Percentiles rank a stretch among this genome's conserved stretches.
phyloP scores from a whole-genome alignment of 768 basidiomycete species.

The Collybia sordida region DNA sequence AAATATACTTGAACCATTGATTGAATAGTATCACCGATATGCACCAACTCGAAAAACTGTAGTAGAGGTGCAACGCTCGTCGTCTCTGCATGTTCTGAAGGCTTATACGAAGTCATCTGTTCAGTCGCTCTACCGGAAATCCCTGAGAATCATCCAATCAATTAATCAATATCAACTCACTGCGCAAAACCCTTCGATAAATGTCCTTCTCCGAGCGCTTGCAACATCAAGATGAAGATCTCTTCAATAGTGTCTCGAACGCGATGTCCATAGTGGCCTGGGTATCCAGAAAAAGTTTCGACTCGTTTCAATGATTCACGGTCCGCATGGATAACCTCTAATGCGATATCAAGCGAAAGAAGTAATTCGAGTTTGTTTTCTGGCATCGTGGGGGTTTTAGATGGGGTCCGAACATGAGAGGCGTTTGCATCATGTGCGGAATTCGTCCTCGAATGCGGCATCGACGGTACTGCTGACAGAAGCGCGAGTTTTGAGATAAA shows the following conservation, averaged over 20 bases:
- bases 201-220: constrained; percentile 76
- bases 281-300: constrained; percentile 87
- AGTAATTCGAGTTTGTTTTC: constrained; percentile 71
- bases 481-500: not conserved
- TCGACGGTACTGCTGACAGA: not conserved
- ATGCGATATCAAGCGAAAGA: constrained; percentile 86
- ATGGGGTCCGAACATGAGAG: constrained; percentile 5
- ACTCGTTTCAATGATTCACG: constrained; percentile 90
- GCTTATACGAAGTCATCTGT: constrained; percentile 88
- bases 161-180: constrained; percentile 36
- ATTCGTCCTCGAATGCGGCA: constrained; percentile 1
- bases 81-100: constrained; percentile 80
- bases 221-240: constrained; percentile 82
- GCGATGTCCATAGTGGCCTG: constrained; percentile 81
- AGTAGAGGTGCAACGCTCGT: constrained; percentile 88
- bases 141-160: not conserved
- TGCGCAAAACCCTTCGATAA: constrained; percentile 74
- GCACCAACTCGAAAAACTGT: constrained; percentile 97
- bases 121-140: constrained; percentile 66
- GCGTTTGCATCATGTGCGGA: not conserved
- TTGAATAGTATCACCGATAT: constrained; percentile 96
- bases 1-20: constrained; percentile 98
- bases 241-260: constrained; percentile 95
- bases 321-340: constrained; percentile 91
- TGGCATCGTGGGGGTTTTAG: not conserved